phyloP scores from a whole-genome alignment of 2,329 filamentous ascomycete species.

The Fusarium clavum region DNA sequence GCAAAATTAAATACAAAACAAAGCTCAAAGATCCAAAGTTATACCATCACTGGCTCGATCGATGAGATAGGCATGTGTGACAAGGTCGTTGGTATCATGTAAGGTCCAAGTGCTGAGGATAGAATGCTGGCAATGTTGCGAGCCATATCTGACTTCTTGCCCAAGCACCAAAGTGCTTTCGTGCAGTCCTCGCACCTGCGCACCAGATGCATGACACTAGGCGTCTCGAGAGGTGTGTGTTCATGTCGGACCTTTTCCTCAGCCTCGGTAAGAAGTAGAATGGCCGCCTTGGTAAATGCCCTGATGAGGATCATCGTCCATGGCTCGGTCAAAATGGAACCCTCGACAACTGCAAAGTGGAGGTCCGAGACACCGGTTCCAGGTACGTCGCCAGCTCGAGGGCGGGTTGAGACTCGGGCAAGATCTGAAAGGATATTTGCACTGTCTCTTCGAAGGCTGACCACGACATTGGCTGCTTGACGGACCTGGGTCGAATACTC shows the following conservation, averaged over 20 bases:
- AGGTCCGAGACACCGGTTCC: constrained; percentile 53
- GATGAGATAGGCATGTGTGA: constrained; percentile 27
- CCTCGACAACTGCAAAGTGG: constrained; percentile 65
- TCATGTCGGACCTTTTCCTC: constrained; percentile 47
- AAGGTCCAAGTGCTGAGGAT: constrained; percentile 43
- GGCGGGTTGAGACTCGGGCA: constrained; percentile 58
- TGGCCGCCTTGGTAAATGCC: constrained; percentile 62
- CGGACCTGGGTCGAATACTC: constrained; percentile 46
- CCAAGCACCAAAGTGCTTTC: constrained; percentile 64
- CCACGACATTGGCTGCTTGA: constrained; percentile 49
- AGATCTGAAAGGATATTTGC: constrained; percentile 61
- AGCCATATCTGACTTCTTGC: constrained; percentile 65
- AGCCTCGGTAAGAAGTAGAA: constrained; percentile 52
- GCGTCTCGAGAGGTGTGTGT: constrained; percentile 37
- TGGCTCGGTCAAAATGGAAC: constrained; percentile 68
- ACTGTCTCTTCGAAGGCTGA: constrained; percentile 57
- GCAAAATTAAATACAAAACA: constrained; percentile 7
- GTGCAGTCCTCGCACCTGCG: constrained; percentile 61
- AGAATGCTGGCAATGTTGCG: constrained; percentile 46
- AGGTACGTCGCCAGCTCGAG: constrained; percentile 43
- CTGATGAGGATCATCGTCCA: constrained; percentile 68
- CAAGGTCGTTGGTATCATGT: constrained; percentile 39
- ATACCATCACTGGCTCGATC: constrained; percentile 34
- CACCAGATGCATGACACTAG: constrained; percentile 45
- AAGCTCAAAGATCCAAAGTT: constrained; percentile 1